A percentile compares a stretch with the other conserved stretches of the same genome.
These are phyloP conservation scores for Metschnikowia sp. DNA, from an alignment of 805 yeast genomes.

Conservation along the genomic window DNA sequence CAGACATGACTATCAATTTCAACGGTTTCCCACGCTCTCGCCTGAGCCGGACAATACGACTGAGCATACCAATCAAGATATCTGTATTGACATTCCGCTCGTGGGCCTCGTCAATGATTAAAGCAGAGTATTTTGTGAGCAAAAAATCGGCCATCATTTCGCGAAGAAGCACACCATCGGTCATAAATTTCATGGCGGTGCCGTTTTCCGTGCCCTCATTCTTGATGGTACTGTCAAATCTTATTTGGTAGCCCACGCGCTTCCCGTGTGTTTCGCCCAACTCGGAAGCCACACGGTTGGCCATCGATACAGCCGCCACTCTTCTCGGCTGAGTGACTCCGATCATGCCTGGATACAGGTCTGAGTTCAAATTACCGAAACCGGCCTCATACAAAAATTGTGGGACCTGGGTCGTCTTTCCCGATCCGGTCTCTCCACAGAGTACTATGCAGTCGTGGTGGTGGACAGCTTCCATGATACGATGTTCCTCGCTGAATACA, in stretches of 20 bases:
- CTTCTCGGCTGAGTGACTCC: conserved; percentile 96
- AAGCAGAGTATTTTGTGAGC: conserved; percentile 75
- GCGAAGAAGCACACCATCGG: conserved; percentile 88
- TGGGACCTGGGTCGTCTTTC: conserved; percentile 97
- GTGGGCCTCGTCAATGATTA: conserved; percentile 96
- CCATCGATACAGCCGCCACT: conserved; percentile 92
- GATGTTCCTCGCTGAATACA: conserved; percentile 85
- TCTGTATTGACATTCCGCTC: conserved; percentile 96
- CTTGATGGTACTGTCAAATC: conserved; percentile 70
- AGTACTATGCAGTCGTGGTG: conserved; percentile 87
- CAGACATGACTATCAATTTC: conserved; percentile 92
- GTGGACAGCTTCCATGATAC: conserved; percentile 92
- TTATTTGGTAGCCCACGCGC: conserved; percentile 74
- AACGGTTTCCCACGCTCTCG: conserved; percentile 55
- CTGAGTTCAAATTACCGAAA: conserved; percentile 65
- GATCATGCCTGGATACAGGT: conserved; percentile 75
- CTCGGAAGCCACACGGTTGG: conserved; percentile 73
- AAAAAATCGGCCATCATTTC: conserved; percentile 90
- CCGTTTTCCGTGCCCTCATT: conserved; percentile 42
- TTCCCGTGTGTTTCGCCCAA: conserved; percentile 62
- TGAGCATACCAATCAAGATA: conserved; percentile 89
- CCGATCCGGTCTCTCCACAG: conserved; percentile 98
- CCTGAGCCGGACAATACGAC: conserved; percentile 78
- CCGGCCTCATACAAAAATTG: conserved; percentile 94
- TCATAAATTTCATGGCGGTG: conserved; percentile 83